These are phyloP conservation scores for Balakata baccata DNA, from an alignment of 345 rosid genomes.

Conservation along the genomic window DNA sequence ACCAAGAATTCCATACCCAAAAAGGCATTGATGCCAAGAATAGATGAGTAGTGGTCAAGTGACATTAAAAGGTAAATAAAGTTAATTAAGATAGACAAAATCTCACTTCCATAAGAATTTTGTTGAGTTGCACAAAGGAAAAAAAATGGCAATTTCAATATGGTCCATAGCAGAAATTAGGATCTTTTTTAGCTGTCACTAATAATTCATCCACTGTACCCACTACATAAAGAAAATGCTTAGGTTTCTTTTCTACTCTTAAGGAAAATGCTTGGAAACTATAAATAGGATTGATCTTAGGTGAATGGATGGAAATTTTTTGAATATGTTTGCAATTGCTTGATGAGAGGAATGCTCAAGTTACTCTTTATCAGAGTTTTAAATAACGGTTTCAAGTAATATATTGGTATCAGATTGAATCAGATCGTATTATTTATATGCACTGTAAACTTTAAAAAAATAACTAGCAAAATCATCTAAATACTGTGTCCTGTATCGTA, in stretches of 20 bases:
- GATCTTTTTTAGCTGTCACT: neutral
- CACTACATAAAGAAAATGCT: slow-evolving; percentile 1
- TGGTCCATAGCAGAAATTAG: neutral
- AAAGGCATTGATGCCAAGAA: slow-evolving; percentile 1
- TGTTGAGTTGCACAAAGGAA: neutral
- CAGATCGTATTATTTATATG: too few species aligned
- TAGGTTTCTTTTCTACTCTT: neutral
- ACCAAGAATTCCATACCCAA: slow-evolving; percentile 6
- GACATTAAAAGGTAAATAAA: neutral
- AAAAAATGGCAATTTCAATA: neutral
- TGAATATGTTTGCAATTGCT: neutral
- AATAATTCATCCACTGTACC: neutral
- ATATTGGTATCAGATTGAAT: too few species aligned
- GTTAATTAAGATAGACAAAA: neutral
- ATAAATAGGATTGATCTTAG: slow-evolving; percentile 3
- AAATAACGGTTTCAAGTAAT: too few species aligned
- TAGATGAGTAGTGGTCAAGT: neutral
- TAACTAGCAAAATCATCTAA: too few species aligned
- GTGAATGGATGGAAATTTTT: neutral
- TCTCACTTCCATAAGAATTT: neutral
- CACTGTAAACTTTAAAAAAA: too few species aligned
- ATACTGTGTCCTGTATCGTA: too few species aligned
- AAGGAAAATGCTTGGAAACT: neutral
- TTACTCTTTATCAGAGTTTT: too few species aligned
- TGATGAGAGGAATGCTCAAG: too few species aligned